phyloP scores from a whole-genome alignment of 1,284 basidiomycete genomes.

The Cryptococcus maquisensis region DNA sequence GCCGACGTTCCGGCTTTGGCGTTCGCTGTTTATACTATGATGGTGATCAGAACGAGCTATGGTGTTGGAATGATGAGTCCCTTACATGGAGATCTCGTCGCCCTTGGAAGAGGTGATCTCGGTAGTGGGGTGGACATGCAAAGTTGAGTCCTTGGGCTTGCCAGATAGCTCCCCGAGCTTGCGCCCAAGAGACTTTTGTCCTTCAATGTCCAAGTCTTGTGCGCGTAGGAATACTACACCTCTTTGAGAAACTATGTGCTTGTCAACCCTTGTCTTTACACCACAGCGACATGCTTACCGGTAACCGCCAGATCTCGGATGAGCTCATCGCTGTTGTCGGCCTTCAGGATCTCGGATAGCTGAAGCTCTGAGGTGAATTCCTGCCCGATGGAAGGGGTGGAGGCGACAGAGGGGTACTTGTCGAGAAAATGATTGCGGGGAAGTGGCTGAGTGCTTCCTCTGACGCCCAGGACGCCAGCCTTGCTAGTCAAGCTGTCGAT shows the following conservation, averaged over 20 bases:
- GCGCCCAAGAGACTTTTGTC: slow-evolving; percentile 53
- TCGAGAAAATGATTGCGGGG: slow-evolving; percentile 4
- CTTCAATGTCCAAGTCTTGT: slow-evolving; percentile 53
- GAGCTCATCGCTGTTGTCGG: slow-evolving; percentile 50
- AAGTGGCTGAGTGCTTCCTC: slow-evolving; percentile 3
- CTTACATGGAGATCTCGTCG: slow-evolving; percentile 33
- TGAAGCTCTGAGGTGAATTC: slow-evolving; percentile 49
- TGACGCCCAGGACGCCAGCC: slow-evolving; percentile 4
- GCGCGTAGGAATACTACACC: slow-evolving; percentile 68
- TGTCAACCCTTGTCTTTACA: background rate
- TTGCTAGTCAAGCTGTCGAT: background rate
- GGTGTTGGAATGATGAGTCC: slow-evolving; percentile 4
- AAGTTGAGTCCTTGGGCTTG: slow-evolving; percentile 49
- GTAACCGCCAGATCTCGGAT: slow-evolving; percentile 56
- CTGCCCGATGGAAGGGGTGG: slow-evolving; percentile 36
- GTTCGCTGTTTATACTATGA: slow-evolving; percentile 1
- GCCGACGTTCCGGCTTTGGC: background rate
- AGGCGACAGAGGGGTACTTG: slow-evolving; percentile 18
- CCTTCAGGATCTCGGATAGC: slow-evolving; percentile 47
- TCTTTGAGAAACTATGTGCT: slow-evolving; percentile 55
- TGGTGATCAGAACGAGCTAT: background rate
- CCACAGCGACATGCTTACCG: slow-evolving; percentile 23
- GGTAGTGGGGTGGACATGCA: slow-evolving; percentile 31
- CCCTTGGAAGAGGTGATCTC: slow-evolving; percentile 22
- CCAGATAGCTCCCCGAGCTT: slow-evolving; percentile 59